A percentile compares a stretch with the other conserved stretches of the same genome.
These are phyloP conservation scores for Tricladium varicosporioides DNA, from an alignment of 2,329 filamentous ascomycete species.

Conservation along the genomic window DNA sequence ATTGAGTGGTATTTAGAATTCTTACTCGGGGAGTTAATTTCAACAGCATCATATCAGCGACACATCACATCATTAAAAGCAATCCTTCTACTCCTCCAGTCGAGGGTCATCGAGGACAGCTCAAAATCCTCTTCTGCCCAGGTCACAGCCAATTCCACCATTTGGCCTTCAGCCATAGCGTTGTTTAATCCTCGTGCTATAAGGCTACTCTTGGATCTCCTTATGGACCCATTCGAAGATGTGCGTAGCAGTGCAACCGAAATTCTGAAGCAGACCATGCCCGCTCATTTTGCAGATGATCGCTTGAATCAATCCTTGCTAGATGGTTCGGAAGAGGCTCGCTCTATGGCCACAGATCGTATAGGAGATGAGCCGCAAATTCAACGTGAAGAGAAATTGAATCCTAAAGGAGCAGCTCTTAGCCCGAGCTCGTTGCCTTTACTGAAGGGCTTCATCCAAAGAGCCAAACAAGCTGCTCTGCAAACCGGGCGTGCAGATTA, in stretches of 20 bases:
- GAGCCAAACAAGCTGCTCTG: slow-evolving; percentile 58
- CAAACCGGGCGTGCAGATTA: slow-evolving; percentile 83
- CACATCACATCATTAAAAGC: slow-evolving; percentile 80
- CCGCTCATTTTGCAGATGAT: slow-evolving; percentile 26
- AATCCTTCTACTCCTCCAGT: slow-evolving; percentile 58
- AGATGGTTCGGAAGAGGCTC: no score
- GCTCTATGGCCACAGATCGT: no score
- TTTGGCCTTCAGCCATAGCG: slow-evolving; percentile 31
- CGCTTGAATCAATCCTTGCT: neutral
- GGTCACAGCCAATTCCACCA: slow-evolving; percentile 18
- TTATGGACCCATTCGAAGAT: slow-evolving; percentile 92
- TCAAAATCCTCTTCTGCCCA: neutral
- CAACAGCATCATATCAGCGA: slow-evolving; percentile 84
- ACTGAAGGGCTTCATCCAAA: slow-evolving; percentile 47
- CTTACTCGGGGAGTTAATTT: slow-evolving; percentile 68
- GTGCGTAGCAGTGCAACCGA: slow-evolving; percentile 62
- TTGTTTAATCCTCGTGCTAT: slow-evolving; percentile 49
- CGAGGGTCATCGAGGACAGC: slow-evolving; percentile 32
- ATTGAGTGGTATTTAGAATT: slow-evolving; percentile 74
- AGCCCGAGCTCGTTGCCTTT: slow-evolving; percentile 19
- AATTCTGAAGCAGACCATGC: slow-evolving; percentile 50
- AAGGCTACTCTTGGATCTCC: slow-evolving; percentile 70
- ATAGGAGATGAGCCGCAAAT: no score
- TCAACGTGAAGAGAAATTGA: no score
- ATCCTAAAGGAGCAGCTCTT: no score